phyloP scores from a whole-genome alignment of 495 filamentous ascomycete species.

The Cudoniella acicularis region DNA sequence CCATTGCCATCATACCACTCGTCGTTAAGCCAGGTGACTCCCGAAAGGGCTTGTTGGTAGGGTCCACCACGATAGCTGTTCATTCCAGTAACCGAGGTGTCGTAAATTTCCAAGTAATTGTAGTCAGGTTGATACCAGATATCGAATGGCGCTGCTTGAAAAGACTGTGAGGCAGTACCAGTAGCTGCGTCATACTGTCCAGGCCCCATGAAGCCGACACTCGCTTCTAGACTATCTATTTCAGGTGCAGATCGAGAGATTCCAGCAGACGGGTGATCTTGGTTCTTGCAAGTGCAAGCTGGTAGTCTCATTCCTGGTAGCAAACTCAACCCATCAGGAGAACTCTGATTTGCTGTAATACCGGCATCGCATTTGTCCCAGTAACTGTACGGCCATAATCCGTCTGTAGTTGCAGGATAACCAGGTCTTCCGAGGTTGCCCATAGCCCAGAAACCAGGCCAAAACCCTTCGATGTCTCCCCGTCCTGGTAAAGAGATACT shows the following conservation, averaged over 20 bases:
- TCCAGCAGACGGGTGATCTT: constrained; percentile 70
- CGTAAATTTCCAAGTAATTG: constrained; percentile 60
- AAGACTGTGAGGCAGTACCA: constrained; percentile 67
- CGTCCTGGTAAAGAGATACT: constrained; percentile 70
- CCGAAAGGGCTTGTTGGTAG: constrained; percentile 72
- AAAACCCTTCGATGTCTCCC: constrained; percentile 67
- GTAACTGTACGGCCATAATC: constrained; percentile 80
- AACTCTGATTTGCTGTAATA: constrained; percentile 75
- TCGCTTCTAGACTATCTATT: constrained; percentile 74
- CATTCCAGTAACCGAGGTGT: constrained; percentile 52
- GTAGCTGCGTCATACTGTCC: constrained; percentile 38
- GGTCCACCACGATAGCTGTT: constrained; percentile 66
- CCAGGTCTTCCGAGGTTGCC: constrained; percentile 69
- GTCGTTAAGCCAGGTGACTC: constrained; percentile 67
- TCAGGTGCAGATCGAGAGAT: constrained; percentile 69
- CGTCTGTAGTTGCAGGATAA: constrained; percentile 66
- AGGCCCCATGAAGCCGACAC: constrained; percentile 50
- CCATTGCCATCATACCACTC: constrained; percentile 71
- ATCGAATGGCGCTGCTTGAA: constrained; percentile 73
- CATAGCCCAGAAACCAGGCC: constrained; percentile 83
- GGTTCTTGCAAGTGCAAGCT: constrained; percentile 60
- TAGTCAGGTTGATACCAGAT: constrained; percentile 73
- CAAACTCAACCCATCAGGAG: constrained; percentile 60
- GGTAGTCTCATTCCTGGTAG: constrained; percentile 74
- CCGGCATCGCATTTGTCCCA: constrained; percentile 67